These are phyloP conservation scores for Immersiporthe knoxdaviesiana DNA, from an alignment of 2,329 filamentous ascomycete genomes.

Conservation along the genomic window DNA sequence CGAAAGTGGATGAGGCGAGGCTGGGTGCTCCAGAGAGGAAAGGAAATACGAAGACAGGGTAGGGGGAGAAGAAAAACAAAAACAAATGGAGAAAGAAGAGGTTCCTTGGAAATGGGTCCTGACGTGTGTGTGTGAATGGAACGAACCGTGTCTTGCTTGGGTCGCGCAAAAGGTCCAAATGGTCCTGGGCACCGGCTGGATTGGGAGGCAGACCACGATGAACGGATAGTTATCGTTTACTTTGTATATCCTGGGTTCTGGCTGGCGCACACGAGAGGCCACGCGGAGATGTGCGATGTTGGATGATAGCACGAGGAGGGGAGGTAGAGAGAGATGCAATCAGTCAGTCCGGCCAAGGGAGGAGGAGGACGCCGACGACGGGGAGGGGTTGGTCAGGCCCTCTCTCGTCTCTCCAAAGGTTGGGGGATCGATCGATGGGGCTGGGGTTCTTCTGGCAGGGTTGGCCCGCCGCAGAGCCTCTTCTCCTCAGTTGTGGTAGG, in stretches of 20 bases:
- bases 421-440: neutral
- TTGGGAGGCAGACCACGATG: neutral
- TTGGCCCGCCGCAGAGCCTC: constrained; percentile 4
- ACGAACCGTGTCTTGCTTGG: constrained; percentile 9
- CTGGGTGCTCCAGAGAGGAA: constrained; percentile 6
- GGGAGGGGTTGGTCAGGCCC: neutral
- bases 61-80: neutral
- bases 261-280: neutral
- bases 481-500: neutral
- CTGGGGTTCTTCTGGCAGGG: neutral
- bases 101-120: constrained; percentile 7
- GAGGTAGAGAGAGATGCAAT: neutral
- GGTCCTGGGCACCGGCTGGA: neutral
- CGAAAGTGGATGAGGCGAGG: constrained; percentile 27
- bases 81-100: neutral
- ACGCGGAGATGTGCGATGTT: neutral
- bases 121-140: neutral
- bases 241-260: neutral
- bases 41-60: constrained; percentile 10
- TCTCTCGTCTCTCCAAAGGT: neutral
- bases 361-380: neutral
- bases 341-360: neutral
- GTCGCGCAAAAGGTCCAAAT: neutral
- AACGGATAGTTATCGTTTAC: neutral
- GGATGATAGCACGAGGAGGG: neutral